Percentiles rank a stretch among this genome's conserved stretches.
Evolutionary conservation across 2,329 filamentous ascomycete species (phyloP).

Genomic region (Pseudogymnoascus sp.): DNA sequence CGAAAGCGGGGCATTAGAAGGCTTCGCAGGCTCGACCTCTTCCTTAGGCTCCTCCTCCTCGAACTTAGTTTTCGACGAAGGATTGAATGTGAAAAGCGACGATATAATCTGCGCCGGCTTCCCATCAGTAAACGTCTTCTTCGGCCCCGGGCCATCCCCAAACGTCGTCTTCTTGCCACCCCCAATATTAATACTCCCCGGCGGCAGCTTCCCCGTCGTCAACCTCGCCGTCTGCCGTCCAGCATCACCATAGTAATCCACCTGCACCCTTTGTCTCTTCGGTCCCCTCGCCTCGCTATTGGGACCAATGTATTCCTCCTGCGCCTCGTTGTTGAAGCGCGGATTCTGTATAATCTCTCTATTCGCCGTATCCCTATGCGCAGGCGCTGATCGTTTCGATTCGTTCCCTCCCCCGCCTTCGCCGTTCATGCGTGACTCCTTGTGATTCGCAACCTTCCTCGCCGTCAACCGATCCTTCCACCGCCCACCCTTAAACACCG

Average conservation of each 20-base stretch:
- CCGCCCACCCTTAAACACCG: slow-evolving; percentile 74
- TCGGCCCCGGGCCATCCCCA: slow-evolving; percentile 19
- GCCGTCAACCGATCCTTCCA: slow-evolving; percentile 86
- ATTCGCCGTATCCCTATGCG: slow-evolving; percentile 9
- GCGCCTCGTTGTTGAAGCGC: background rate
- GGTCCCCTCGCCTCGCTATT: slow-evolving; percentile 20
- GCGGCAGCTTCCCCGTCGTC: slow-evolving; percentile 32
- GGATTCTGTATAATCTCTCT: slow-evolving; percentile 9
- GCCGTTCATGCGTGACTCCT: slow-evolving; percentile 35
- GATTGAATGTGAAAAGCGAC: slow-evolving; percentile 87
- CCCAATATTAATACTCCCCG: slow-evolving; percentile 28
- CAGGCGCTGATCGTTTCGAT: slow-evolving; percentile 19
- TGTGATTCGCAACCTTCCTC: slow-evolving; percentile 56
- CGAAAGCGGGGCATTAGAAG: slow-evolving; percentile 84
- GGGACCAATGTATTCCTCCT: slow-evolving; percentile 28
- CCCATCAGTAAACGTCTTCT: slow-evolving; percentile 24
- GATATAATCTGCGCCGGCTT: slow-evolving; percentile 65
- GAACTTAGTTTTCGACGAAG: slow-evolving; percentile 57
- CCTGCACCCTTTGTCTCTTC: slow-evolving; percentile 40
- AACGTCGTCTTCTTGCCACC: slow-evolving; percentile 18
- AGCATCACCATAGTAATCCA: slow-evolving; percentile 11
- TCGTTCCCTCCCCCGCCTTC: slow-evolving; percentile 20
- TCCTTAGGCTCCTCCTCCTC: slow-evolving; percentile 36
- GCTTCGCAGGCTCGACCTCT: slow-evolving; percentile 51
- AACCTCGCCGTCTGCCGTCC: slow-evolving; percentile 17